Conservation (phyloP, 2,329 filamentous ascomycete species). For the Colletotrichum caudatum region DNA sequence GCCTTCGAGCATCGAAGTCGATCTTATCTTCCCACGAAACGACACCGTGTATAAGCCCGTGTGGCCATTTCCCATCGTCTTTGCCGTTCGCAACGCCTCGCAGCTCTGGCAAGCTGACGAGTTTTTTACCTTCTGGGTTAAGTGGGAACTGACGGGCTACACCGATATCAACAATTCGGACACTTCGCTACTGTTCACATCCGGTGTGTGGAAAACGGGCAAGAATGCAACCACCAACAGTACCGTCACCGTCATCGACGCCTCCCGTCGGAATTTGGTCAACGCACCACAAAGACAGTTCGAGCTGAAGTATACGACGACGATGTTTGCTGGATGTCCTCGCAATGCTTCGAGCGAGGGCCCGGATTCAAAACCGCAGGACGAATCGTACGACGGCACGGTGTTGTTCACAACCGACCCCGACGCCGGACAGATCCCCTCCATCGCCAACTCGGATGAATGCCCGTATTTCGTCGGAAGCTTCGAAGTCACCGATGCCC, state of each 20-base stretch:
- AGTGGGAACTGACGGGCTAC: conserved; percentile 15
- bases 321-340: background rate
- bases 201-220: conserved; percentile 6
- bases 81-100: conserved; percentile 18
- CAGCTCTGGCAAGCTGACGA: conserved; percentile 1
- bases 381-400: background rate
- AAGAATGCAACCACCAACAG: background rate
- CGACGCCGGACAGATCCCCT: conserved; percentile 1
- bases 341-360: background rate
- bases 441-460: background rate
- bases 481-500: background rate
- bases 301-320: conserved; percentile 8
- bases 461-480: conserved; percentile 4
- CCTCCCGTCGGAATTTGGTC: conserved; percentile 12
- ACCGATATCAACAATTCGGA: conserved; percentile 6
- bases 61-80: conserved; percentile 22
- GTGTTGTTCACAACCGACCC: conserved; percentile 3
- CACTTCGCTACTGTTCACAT: background rate
- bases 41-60: conserved; percentile 15
- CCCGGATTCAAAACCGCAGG: background rate
- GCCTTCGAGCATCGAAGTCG: conserved; percentile 8
- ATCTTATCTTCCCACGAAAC: conserved; percentile 19
- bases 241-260: background rate
- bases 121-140: conserved; percentile 11
- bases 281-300: background rate